Evolutionary conservation across 164 flowering plant species (phyloP), one percentile per base, ranked within the genome.

Genomic region (Annona cherimola): DNA sequence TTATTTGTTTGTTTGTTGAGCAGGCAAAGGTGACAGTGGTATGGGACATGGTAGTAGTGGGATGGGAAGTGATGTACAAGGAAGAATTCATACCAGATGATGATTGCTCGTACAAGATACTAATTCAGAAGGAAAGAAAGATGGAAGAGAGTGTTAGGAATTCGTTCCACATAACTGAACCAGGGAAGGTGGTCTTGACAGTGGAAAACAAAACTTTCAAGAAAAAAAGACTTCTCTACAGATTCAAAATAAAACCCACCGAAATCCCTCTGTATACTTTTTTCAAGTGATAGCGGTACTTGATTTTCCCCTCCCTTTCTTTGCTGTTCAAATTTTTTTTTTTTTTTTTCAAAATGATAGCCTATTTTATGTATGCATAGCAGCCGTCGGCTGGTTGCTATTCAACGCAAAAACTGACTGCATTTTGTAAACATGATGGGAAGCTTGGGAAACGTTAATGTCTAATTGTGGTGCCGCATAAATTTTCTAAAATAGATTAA

Each of bases 31-130:
- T 79, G 55, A 88, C 87, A 1, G 54, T 84, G 67, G 81, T 86
- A 2, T 92, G 97, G 98, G 95, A 90, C 63, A 18, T 90, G 5
- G 82, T 81, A 1, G 85, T 87, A 45, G 83, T 82, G 12, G 95
- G 92, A 45, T 78, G 83, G 84, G 96, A 90, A 0, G 95, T 88
- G 73, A 70, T 66, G 1, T 94, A 86, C 88, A 85, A 82, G 83
- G 97, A 92, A 69, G 96, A 94, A 77, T 94, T 94, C 71, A 76
- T 90, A 20, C 96, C 98, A 9, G 81, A 85, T 1, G 96, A 90
- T n/a, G 97, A 94, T 66, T 78, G 91, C 59, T 89, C 96, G 3
- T 92, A 94, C 78, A 84, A 45, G 14, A 75, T 92, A 12, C 71
- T 84, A 71, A 75, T 94, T 1, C 80, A 79, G 19, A 81, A 74